Evolutionary conservation across 768 basidiomycete species (phyloP), one percentile per base, ranked within the genome.

Genomic region (Termitomyces sp.): DNA sequence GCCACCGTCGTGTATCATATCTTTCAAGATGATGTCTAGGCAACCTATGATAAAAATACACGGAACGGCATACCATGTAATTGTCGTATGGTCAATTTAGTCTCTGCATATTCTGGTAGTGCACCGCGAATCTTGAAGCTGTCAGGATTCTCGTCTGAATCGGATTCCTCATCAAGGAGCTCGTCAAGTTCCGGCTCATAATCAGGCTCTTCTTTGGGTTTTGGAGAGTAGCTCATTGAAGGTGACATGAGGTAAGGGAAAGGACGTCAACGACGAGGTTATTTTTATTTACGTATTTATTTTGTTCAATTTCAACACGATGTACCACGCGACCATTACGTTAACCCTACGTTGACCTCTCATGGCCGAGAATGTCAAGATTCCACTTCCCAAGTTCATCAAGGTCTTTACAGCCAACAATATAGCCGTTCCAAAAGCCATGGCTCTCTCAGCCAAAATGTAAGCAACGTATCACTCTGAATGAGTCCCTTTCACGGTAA

Each of bases 401-500:
- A 84, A 90, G 66, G 59, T 86, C 11, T 71, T 91, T 24, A 83
- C 85, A 7, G 71, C 63, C 45, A 79, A 80, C 55, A 74, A 78
- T 63, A 67, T 90, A 0, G 69, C 84, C 1, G 74, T 87, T 53
- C 64, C 76, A 34, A 83, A 85, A 59, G 88, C 90, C 14, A 90
- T 93, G 77, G 69, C 74, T 14, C 68, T 88, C 24, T 79, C 89
- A 37, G 77, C 79, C 54, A 89, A 88, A 77, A 75, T 88, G 88
- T 88, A 56, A 56, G 79, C 51, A 28, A 40, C 0, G 10, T 41
- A 34, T 53, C 32, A 21, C 15, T 34, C 21, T 51, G 1, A 10
- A 22, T 26, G 11, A 46, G n/a, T n/a, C 26, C 40, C 40, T 30
- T 17, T 53, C 45, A 32, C 44, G 55, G n/a, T 49, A 44, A 40